These are phyloP conservation scores for Hymenoscyphus albidus DNA, from an alignment of 2,329 filamentous ascomycete species.

Conservation along the genomic window DNA sequence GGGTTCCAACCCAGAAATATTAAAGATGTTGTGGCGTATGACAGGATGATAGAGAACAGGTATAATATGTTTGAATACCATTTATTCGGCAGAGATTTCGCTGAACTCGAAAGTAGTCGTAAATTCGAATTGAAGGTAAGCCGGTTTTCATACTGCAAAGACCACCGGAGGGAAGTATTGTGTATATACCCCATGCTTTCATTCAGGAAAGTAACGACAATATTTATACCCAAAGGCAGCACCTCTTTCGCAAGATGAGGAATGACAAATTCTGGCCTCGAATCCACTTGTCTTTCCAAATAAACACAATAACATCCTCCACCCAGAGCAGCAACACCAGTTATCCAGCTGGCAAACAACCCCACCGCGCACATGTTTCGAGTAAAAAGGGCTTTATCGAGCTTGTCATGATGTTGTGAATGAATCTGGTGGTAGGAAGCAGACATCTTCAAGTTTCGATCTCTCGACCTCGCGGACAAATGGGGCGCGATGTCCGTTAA, in stretches of 20 bases:
- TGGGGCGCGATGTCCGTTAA: neutral
- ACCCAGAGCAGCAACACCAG: conserved; percentile 14
- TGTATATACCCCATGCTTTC: conserved; percentile 37
- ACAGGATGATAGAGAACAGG: conserved; percentile 30
- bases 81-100: conserved; percentile 27
- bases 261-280: conserved; percentile 16
- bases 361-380: conserved; percentile 17
- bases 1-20: conserved; percentile 32
- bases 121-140: conserved; percentile 36
- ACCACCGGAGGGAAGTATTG: conserved; percentile 33
- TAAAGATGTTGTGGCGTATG: conserved; percentile 32
- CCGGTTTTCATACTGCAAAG: conserved; percentile 30
- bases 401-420: conserved; percentile 15
- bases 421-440: conserved; percentile 1
- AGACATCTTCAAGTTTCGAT: neutral
- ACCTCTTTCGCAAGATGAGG: conserved; percentile 19
- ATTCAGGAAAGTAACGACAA: conserved; percentile 32
- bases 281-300: conserved; percentile 6
- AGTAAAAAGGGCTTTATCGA: conserved; percentile 18
- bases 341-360: conserved; percentile 16
- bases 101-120: conserved; percentile 30
- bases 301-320: conserved; percentile 20
- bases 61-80: conserved; percentile 28
- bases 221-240: conserved; percentile 21
- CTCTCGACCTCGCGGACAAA: neutral